Conservation (phyloP, 2,329 filamentous ascomycete genomes). For the Fonsecaea pugnacius region DNA sequence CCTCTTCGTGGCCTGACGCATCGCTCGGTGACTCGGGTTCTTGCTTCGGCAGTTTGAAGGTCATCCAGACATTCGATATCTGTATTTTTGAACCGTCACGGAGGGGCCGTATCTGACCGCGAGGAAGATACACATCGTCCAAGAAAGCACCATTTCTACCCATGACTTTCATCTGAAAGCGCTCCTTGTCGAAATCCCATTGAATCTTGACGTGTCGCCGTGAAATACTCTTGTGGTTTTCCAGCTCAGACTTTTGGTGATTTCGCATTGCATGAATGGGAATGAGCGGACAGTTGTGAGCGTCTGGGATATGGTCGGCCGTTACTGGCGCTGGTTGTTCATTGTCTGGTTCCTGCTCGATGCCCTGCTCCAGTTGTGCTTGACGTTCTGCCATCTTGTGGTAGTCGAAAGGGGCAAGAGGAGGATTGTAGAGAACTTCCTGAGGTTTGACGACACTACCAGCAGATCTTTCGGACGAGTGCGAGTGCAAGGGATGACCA, state of each 20-base stretch:
- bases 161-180: constrained; percentile 64
- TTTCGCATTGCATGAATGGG: constrained; percentile 60
- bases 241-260: constrained; percentile 45
- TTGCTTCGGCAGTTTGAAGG: constrained; percentile 34
- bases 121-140: constrained; percentile 55
- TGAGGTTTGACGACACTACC: constrained; percentile 36
- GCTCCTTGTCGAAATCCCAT: constrained; percentile 61
- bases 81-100: constrained; percentile 63
- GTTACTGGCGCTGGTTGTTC: constrained; percentile 38
- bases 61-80: constrained; percentile 48
- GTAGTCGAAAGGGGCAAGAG: constrained; percentile 36
- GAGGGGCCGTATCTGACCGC: constrained; percentile 54
- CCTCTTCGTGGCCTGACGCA: constrained; percentile 32
- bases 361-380: constrained; percentile 27
- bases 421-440: constrained; percentile 36
- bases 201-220: constrained; percentile 65
- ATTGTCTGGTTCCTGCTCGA: constrained; percentile 27
- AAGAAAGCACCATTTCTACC: constrained; percentile 64
- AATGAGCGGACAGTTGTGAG: constrained; percentile 48
- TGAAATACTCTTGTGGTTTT: constrained; percentile 63
- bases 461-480: constrained; percentile 35
- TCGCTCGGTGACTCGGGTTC: constrained; percentile 27
- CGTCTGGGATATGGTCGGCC: constrained; percentile 37
- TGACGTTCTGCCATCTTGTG: constrained; percentile 34
- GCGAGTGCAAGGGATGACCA: constrained; percentile 26